Evolutionary conservation across 2,329 filamentous ascomycete genomes (phyloP).

Genomic region (Fusarium sp.): DNA sequence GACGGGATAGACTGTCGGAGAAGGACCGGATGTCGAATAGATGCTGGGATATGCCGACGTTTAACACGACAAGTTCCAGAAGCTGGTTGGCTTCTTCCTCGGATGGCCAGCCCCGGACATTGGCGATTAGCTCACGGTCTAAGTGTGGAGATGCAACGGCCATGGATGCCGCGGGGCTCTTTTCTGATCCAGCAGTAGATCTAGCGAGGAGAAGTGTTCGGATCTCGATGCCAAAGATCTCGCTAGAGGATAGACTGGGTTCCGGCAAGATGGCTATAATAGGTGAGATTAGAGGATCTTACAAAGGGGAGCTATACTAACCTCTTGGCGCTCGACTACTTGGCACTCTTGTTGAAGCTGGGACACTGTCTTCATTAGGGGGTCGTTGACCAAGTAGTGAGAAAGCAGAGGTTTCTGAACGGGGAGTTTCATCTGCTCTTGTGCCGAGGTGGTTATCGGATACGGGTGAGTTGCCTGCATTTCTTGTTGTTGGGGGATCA

Average conservation of each 20-base stretch:
- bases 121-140: conserved; percentile 17
- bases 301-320: not conserved
- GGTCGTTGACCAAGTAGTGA: conserved; percentile 15
- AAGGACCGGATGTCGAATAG: conserved; percentile 27
- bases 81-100: conserved; percentile 30
- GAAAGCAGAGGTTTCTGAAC: conserved; percentile 18
- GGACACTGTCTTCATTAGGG: not conserved
- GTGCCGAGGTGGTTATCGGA: not conserved
- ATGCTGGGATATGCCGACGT: conserved; percentile 34
- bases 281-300: not conserved
- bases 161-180: conserved; percentile 9
- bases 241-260: conserved; percentile 25
- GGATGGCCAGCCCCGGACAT: conserved; percentile 23
- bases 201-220: conserved; percentile 13
- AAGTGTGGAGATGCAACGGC: conserved; percentile 6
- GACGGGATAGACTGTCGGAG: conserved; percentile 20
- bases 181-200: conserved; percentile 11
- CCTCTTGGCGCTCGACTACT: not conserved
- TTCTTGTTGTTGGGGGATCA: not conserved
- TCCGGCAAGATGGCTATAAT: conserved; percentile 9
- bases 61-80: conserved; percentile 22
- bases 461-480: not conserved
- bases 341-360: not conserved
- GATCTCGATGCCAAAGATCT: conserved; percentile 30
- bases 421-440: conserved; percentile 6